Percentiles rank a stretch among this genome's conserved stretches.
Conservation (phyloP, 75 land plant genomes). For the Larix kaempferi region DNA sequence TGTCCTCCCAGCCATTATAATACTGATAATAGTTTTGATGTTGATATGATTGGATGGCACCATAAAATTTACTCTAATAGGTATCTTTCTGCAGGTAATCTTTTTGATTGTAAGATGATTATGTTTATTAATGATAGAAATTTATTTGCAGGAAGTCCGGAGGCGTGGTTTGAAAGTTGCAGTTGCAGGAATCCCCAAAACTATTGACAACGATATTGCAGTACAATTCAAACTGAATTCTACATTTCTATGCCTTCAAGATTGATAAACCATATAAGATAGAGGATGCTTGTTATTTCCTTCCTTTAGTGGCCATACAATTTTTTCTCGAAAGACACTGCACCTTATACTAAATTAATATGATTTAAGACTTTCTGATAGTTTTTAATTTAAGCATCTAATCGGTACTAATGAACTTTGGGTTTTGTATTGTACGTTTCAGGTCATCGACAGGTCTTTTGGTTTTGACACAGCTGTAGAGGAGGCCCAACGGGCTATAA, state of each 20-base stretch:
- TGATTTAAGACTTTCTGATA: background rate
- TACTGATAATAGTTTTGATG: too few species aligned
- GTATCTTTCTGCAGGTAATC: background rate
- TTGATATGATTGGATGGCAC: too few species aligned
- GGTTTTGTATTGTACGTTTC: slow-evolving; percentile 7
- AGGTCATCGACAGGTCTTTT: slow-evolving; percentile 97
- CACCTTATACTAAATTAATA: background rate
- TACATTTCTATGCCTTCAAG: background rate
- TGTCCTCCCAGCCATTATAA: too few species aligned
- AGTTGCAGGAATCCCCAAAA: slow-evolving; percentile 79
- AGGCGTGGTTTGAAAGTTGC: slow-evolving; percentile 68
- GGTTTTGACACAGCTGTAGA: slow-evolving; percentile 99
- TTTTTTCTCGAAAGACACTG: background rate
- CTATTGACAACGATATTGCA: slow-evolving; percentile 82
- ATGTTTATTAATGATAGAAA: background rate
- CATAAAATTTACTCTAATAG: too few species aligned
- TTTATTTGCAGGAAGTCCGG: slow-evolving; percentile 56
- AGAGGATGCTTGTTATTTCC: background rate
- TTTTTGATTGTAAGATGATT: background rate
- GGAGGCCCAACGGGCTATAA: slow-evolving; percentile 95
- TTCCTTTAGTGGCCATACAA: background rate
- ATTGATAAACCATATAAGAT: background rate
- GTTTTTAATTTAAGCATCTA: background rate
- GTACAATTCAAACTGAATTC: slow-evolving; percentile 21
- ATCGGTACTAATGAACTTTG: background rate